These are phyloP conservation scores for Peniophora sp. DNA, from an alignment of 1,284 basidiomycete species.

Conservation along the genomic window DNA sequence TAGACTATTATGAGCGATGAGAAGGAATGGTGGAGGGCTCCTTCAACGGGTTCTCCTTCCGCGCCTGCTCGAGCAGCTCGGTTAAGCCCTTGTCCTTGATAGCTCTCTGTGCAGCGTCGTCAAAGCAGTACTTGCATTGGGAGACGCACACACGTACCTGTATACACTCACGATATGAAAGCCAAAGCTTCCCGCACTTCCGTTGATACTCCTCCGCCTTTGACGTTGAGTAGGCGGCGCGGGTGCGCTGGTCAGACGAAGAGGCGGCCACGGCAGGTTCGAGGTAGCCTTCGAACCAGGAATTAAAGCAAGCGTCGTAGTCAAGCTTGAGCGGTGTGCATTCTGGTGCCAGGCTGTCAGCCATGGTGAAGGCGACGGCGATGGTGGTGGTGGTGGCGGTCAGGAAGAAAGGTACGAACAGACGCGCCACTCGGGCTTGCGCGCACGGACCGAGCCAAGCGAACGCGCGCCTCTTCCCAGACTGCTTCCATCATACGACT, in stretches of 20 bases:
- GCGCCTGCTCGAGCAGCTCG: slow-evolving; percentile 69
- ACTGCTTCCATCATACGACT: background rate
- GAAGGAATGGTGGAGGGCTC: no score
- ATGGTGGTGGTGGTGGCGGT: no score
- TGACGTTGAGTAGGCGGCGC: slow-evolving; percentile 37
- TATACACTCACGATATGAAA: slow-evolving; percentile 72
- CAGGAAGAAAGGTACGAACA: background rate
- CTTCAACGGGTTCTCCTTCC: slow-evolving; percentile 32
- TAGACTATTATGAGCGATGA: no score
- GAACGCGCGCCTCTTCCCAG: background rate
- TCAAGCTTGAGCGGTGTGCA: slow-evolving; percentile 87
- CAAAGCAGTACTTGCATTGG: background rate
- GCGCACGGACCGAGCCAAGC: no score
- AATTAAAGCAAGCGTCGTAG: slow-evolving; percentile 93
- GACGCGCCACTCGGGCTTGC: background rate
- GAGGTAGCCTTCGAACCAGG: slow-evolving; percentile 94
- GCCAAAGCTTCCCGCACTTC: slow-evolving; percentile 78
- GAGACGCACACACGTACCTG: slow-evolving; percentile 39
- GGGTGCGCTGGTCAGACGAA: slow-evolving; percentile 21
- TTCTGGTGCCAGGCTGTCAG: slow-evolving; percentile 64
- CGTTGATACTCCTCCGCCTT: slow-evolving; percentile 79
- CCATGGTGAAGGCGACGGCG: no score
- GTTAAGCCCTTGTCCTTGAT: slow-evolving; percentile 76
- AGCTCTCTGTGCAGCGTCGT: slow-evolving; percentile 53
- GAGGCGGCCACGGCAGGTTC: slow-evolving; percentile 56